Evolutionary conservation across 129 eudicot species (phyloP).

Genomic region (Rutidosis leptorrhynchoides): DNA sequence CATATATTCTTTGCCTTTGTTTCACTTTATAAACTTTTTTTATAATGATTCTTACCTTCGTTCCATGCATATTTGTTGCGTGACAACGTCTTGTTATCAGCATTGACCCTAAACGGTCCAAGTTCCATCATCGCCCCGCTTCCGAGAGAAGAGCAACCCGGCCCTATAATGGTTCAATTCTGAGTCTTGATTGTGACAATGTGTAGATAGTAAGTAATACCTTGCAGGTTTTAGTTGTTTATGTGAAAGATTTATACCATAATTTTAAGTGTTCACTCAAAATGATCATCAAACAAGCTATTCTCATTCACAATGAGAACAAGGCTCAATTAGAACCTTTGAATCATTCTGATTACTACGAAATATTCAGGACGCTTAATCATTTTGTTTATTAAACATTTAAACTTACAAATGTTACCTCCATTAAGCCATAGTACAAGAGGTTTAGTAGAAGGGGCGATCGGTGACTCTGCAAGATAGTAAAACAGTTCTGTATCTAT

Average conservation of each 20-base stretch:
- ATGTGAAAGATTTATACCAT: too few relatives aligned
- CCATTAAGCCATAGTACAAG: slow-evolving; percentile 80
- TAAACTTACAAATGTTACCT: slow-evolving; percentile 34
- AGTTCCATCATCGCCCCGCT: slow-evolving; percentile 54
- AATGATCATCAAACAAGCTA: too few relatives aligned
- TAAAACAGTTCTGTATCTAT: slow-evolving; percentile 56
- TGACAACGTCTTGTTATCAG: slow-evolving; percentile 42
- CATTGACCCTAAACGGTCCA: slow-evolving; percentile 57
- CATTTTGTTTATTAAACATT: too few relatives aligned
- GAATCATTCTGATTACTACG: too few relatives aligned
- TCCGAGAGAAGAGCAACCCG: slow-evolving; percentile 68
- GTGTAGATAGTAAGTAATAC: too few relatives aligned
- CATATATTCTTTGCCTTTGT: background rate
- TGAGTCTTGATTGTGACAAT: too few relatives aligned
- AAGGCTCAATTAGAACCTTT: too few relatives aligned
- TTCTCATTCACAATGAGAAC: too few relatives aligned
- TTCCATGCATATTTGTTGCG: slow-evolving; percentile 51
- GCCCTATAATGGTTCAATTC: slow-evolving; percentile 36
- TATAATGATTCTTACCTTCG: slow-evolving; percentile 31
- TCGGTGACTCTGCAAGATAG: slow-evolving; percentile 45
- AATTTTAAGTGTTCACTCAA: too few relatives aligned
- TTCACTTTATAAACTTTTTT: background rate
- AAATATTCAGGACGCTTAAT: too few relatives aligned
- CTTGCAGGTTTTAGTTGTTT: too few relatives aligned
- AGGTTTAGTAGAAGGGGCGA: slow-evolving; percentile 44